These are phyloP conservation scores for Fusarium subglutinans DNA, from an alignment of 2,329 filamentous ascomycete genomes.

Conservation along the genomic window DNA sequence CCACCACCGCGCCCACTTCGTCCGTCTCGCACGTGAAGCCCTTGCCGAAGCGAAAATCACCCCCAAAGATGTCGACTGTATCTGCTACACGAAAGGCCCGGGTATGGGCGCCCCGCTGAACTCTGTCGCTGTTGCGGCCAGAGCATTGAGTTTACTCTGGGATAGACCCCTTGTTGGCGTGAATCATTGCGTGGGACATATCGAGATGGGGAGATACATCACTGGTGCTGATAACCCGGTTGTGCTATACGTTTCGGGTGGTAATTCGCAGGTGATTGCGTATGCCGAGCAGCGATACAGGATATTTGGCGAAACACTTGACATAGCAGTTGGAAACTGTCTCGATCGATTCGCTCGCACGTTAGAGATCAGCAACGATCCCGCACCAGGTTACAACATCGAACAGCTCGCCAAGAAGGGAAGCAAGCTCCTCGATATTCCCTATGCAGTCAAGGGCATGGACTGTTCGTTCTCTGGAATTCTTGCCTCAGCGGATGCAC, in stretches of 20 bases:
- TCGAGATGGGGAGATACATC: conserved; percentile 96
- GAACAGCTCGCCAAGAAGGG: conserved; percentile 87
- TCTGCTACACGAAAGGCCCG: conserved; percentile 95
- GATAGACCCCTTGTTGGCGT: conserved; percentile 89
- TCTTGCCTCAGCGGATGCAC: conserved; percentile 80
- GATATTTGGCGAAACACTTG: conserved; percentile 97
- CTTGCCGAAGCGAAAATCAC: conserved; percentile 73
- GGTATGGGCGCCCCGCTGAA: conserved; percentile 96
- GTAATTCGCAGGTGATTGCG: conserved; percentile 97
- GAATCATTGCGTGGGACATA: conserved; percentile 98
- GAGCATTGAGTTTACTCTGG: conserved; percentile 86
- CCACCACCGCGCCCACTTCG: conserved; percentile 90
- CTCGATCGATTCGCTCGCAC: conserved; percentile 95
- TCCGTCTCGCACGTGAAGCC: conserved; percentile 80
- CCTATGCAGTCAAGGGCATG: conserved; percentile 98
- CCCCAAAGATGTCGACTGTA: conserved; percentile 79
- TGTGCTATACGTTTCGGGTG: conserved; percentile 93
- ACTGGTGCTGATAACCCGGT: conserved; percentile 92
- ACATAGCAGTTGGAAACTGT: conserved; percentile 98
- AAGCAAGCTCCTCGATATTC: conserved; percentile 81
- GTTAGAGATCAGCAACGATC: conserved; percentile 91
- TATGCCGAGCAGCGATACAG: conserved; percentile 95
- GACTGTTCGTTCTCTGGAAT: conserved; percentile 97
- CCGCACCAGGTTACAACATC: conserved; percentile 97
- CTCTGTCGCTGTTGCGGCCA: conserved; percentile 84